Evolutionary conservation across 345 rosid species (phyloP), one percentile per base, ranked within the genome.

Genomic region (Ceriops decandra): DNA sequence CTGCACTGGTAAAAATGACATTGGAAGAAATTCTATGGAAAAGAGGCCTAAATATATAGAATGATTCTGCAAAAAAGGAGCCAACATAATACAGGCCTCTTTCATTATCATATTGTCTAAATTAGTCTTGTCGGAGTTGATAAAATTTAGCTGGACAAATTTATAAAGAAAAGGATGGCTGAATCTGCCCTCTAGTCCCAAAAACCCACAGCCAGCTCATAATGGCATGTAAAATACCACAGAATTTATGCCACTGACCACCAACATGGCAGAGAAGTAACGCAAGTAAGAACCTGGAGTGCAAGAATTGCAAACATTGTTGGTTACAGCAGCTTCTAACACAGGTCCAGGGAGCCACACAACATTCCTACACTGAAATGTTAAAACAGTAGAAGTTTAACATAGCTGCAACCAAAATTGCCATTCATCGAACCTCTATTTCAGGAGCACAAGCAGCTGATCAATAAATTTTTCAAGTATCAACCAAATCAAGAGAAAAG

Each of bases 261-360:
- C 49, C 52, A 17, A 69, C 32, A 62, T 30, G 2, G 46, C 38
- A 61, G 36, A 30, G 16, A 46, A 24, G 47, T n/a, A 28, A 21
- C 54, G 21, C 5, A 47, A 71, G 52, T 7, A 47, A 69, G 52
- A 72, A 90, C 98, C 97, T 80, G 95, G 99, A 79, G 74, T 79
- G 83, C 99, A 93, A 20, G 82, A 80, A 71, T 69, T 82, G 85
- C 99, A 93, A 70, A 82, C 67, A 62, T 82, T 83, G 69, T 90
- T 62, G 22, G 97, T 93, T 69, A 93, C 87, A 66, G 85, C 71
- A 51, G 98, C 98, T 85, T 93, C 97, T 64, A 85, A 63, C 72
- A 89, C 73, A 60, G 96, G 86, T 61, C 97, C 98, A 60, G 98
- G 98, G 71, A 93, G 97, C 98, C 97, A 93, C 38, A 93, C 79